Conservation (phyloP, 2,329 filamentous ascomycete genomes). For the Trichoderma harzianum region DNA sequence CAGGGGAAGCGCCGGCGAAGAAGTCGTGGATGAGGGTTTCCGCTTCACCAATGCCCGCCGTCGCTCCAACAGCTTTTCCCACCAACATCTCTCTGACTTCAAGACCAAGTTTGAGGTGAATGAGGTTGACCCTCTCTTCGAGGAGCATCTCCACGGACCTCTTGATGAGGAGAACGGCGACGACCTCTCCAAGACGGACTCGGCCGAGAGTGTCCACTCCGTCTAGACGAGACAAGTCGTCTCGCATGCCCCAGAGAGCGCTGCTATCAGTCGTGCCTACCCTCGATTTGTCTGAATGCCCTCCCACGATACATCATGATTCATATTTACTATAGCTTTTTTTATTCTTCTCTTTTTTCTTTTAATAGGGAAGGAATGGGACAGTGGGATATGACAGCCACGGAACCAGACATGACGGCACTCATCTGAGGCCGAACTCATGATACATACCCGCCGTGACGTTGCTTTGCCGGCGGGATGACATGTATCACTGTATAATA, state of each 20-base stretch:
- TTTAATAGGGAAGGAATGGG: background rate
- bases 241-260: constrained; percentile 12
- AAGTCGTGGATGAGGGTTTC: constrained; percentile 80
- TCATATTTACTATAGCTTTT: constrained; percentile 15
- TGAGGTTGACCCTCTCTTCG: constrained; percentile 87
- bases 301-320: constrained; percentile 18
- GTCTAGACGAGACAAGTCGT: constrained; percentile 30
- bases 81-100: constrained; percentile 69
- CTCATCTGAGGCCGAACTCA: constrained; percentile 10
- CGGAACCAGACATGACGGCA: background rate
- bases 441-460: constrained; percentile 19
- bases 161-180: constrained; percentile 54
- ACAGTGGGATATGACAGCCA: constrained; percentile 9
- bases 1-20: constrained; percentile 82
- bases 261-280: constrained; percentile 24
- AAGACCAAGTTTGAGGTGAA: constrained; percentile 96
- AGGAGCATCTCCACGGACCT: constrained; percentile 77
- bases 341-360: background rate
- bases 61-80: constrained; percentile 81
- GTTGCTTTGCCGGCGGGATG: constrained; percentile 18
- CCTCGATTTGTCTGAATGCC: constrained; percentile 5
- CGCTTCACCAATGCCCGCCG: constrained; percentile 82
- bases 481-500: constrained; percentile 34
- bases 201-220: constrained; percentile 59
- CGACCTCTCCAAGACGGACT: constrained; percentile 53